Conservation (phyloP, 2,329 filamentous ascomycete genomes). For the Hymenoscyphus linearis region DNA sequence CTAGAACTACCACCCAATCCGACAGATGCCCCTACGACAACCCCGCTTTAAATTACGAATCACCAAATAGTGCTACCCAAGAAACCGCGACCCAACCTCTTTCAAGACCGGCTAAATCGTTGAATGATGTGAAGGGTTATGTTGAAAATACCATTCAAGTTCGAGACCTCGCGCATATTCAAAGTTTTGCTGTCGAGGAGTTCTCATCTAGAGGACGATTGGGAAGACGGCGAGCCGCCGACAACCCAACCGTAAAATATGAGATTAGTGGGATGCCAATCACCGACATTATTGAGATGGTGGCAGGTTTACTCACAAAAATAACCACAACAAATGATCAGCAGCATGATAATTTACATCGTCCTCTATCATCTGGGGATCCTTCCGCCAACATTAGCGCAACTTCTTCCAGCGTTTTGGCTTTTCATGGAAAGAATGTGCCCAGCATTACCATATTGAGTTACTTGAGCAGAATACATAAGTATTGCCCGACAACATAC, state of each 20-base stretch:
- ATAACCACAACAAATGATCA: conserved; percentile 95
- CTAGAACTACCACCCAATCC: conserved; percentile 14
- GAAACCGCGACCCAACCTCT: conserved; percentile 18
- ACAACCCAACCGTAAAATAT: conserved; percentile 56
- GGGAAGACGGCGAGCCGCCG: conserved; percentile 47
- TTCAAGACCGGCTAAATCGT: conserved; percentile 27
- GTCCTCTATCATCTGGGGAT: conserved; percentile 57
- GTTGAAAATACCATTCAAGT: conserved; percentile 60
- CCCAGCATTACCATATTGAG: conserved; percentile 95
- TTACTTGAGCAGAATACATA: conserved; percentile 93
- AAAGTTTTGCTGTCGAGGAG: conserved; percentile 79
- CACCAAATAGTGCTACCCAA: conserved; percentile 5
- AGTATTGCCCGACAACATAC: conserved; percentile 97
- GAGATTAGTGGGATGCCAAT: conserved; percentile 98
- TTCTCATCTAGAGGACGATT: conserved; percentile 50
- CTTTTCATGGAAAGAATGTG: conserved; percentile 97
- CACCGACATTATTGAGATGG: conserved; percentile 97
- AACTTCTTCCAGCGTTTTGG: conserved; percentile 71
- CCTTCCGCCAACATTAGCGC: conserved; percentile 52
- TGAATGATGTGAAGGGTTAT: conserved; percentile 36
- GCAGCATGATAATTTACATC: conserved; percentile 86
- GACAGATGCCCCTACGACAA: conserved; percentile 10
- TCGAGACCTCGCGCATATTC: conserved; percentile 84
- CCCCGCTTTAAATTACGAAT: conserved; percentile 8
- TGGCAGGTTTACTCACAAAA: conserved; percentile 90